A percentile compares a stretch with the other conserved stretches of the same genome.
Conservation (phyloP, 495 filamentous ascomycete species). For the Xylaria sp. region DNA sequence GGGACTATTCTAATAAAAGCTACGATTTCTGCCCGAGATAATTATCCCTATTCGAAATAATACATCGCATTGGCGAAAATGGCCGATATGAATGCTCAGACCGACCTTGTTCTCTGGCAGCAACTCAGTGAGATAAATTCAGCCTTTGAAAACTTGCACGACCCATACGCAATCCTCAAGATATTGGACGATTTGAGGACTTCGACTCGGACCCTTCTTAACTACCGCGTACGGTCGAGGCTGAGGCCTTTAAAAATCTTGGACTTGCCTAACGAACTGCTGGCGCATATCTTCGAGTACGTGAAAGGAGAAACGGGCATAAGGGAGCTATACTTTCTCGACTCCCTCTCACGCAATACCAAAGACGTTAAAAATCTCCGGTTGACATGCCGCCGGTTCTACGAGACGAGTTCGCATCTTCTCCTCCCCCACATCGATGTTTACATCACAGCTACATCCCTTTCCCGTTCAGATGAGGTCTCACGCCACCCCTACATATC, state of each 20-base stretch:
- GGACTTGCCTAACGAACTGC: conserved; percentile 3
- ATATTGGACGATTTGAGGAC: background rate
- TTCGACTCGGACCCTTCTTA: background rate
- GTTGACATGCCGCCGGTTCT: conserved; percentile 5
- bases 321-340: no score
- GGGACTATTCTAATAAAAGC: background rate
- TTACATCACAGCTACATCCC: background rate
- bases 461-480: background rate
- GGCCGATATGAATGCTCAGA: background rate
- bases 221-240: background rate
- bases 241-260: background rate
- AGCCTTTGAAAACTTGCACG: background rate
- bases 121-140: background rate
- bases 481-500: conserved; percentile 16
- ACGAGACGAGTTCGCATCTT: background rate
- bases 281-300: background rate
- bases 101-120: background rate
- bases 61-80: background rate
- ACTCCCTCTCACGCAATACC: background rate
- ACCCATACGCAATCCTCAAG: background rate
- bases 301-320: background rate
- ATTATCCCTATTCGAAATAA: background rate
- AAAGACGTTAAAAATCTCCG: background rate
- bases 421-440: background rate
- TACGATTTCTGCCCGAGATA: background rate